Evolutionary conservation across 306 rosid genomes (phyloP), one percentile per base, ranked within the genome.

Genomic region (Lupinus albus): DNA sequence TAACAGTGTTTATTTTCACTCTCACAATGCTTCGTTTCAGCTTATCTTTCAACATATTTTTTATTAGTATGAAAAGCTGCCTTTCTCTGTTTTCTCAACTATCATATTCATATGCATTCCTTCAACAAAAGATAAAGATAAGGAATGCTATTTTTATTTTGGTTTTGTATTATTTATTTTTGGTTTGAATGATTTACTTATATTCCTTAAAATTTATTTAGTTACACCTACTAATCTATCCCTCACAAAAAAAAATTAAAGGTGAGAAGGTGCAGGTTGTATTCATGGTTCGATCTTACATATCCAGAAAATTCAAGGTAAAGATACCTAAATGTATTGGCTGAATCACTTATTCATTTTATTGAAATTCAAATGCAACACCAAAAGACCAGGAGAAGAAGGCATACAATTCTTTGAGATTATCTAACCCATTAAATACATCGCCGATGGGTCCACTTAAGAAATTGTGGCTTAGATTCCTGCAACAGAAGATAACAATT

Each of bases 391-490:
- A 71, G 46, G 66, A 30, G 61, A 70, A 49, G 56, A 71, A 78
- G 61, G 33, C 90, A 38, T 79, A 91, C 97, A 91, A 74, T 78
- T 85, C 92, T 78, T 75, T 81, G 72, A 90, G 81, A 79, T 77
- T 82, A 78, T 79, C 71, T 70, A 85, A 61, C 78, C 87, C 90
- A 44, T 79, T 75, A 59, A 90, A 87, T 41, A 90, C 82, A 79
- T 86, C 79, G 47, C 97, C 97, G 25, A 90, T 52, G 46, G 85
- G 86, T 68, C 97, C 97, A 42, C 83, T 79, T 76, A 90, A 76
- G 44, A 57, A 68, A 79, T 87, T 87, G 82, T 84, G 87, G 86
- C 97, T 90, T 48, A 90, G 75, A 73, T 90, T 90, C 89, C 97
- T 90, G 84, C 69, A 75, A 25, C 33, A 20, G 54, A 71, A 46